Evolutionary conservation across 2,329 filamentous ascomycete genomes (phyloP).

Genomic region (Ascocoryne sarcoides): DNA sequence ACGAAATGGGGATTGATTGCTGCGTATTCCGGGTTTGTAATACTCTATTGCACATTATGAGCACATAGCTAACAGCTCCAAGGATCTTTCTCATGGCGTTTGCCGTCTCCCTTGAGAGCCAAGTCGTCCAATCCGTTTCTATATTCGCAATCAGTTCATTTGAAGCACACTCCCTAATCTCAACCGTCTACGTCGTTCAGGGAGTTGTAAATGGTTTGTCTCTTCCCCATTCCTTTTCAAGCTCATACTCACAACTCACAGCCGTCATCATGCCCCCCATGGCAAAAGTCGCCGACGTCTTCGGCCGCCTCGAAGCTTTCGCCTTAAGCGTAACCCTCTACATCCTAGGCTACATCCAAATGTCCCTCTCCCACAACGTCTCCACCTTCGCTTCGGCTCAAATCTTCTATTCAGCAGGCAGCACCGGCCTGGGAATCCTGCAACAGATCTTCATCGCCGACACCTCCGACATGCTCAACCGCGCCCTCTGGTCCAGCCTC

Average conservation of each 20-base stretch:
- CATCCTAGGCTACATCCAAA: conserved; percentile 48
- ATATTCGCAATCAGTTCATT: conserved; percentile 38
- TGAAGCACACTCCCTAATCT: conserved; percentile 39
- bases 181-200: conserved; percentile 35
- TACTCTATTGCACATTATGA: too few relatives aligned
- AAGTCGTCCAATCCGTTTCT: conserved; percentile 33
- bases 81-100: conserved; percentile 40
- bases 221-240: conserved; percentile 32
- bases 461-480: conserved; percentile 53
- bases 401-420: conserved; percentile 59
- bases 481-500: conserved; percentile 39
- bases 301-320: conserved; percentile 40
- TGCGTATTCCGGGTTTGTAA: conserved; percentile 17
- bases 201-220: conserved; percentile 33
- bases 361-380: conserved; percentile 53
- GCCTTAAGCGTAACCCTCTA: conserved; percentile 34
- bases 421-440: conserved; percentile 39
- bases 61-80: not conserved
- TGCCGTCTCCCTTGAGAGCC: conserved; percentile 37
- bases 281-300: conserved; percentile 42
- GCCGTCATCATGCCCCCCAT: conserved; percentile 50
- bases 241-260: conserved; percentile 9
- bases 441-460: conserved; percentile 54
- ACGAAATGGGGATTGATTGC: conserved; percentile 16
- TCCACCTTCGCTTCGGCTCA: conserved; percentile 46